Evolutionary conservation across 2,329 filamentous ascomycete genomes (phyloP), one percentile per base, ranked within the genome.

Genomic region (Cladophialophora carrionii): DNA sequence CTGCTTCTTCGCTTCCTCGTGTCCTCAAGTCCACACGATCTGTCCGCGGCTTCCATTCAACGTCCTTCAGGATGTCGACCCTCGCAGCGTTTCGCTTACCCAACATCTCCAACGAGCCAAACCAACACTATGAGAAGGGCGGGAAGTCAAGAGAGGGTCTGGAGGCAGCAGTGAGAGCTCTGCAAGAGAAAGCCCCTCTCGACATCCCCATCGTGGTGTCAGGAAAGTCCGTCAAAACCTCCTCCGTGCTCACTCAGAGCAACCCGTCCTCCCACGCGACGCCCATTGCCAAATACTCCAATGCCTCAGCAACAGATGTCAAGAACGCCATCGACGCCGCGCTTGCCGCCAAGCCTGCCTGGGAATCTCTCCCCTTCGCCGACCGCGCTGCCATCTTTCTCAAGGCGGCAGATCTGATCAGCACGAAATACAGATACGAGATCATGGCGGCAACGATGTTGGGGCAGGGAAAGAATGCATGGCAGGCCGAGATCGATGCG

Each of bases 401-500:
- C 74, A 97, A 97, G 84, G 94, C 95, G 2, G 94, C 94, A 37
- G 93, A 98, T 76, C 83, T 99, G 68, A 87, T 99, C 71, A 83
- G 90, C 61, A 90, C 86, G 70, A 98, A 98, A 81, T 98, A 99
- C 80, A 87, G 95, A 75, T 97, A 96, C 79, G 92, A 97, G 63
- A 87, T 99, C 73, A 96, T 98, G 90, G 94, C 95, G 7, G 87
- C 92, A 52, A 97, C 95, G 14, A 96, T 98, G 87, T 83, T 96
- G 34, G 95, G 94, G 67, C 94, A 99, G 80, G 94, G 95, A 74
- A 98, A 98, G 86, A 98, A 97, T 77, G 92, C 91, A 55, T 98
- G 92, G 92, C 94, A 99, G 80, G 94, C 95, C n/a, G 94, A 99
- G 84, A 98, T 98, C 70, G 94, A 98, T 78, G 86, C 93, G 46